These are phyloP conservation scores for Porphyrellus sp. DNA, from an alignment of 1,284 basidiomycete genomes.

Conservation along the genomic window DNA sequence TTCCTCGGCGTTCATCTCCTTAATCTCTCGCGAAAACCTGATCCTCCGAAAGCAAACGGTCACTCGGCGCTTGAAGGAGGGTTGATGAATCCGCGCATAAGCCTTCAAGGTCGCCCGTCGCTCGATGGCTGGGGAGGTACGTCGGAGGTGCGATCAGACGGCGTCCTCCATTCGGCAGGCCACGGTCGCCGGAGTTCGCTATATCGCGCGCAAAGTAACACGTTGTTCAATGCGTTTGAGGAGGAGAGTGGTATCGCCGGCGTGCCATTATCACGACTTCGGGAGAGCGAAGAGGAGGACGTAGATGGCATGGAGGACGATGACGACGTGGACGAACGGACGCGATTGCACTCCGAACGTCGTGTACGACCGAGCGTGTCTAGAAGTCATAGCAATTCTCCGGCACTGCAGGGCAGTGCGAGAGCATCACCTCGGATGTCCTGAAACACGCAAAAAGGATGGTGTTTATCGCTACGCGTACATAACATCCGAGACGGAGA, in stretches of 20 bases:
- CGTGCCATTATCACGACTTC: slow-evolving; percentile 42
- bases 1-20: slow-evolving; percentile 92
- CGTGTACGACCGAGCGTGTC: slow-evolving; percentile 23
- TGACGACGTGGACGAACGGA: slow-evolving; percentile 49
- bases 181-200: slow-evolving; percentile 54
- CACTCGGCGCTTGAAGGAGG: slow-evolving; percentile 65
- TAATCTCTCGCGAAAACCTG: slow-evolving; percentile 75
- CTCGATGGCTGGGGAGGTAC: slow-evolving; percentile 67
- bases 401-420: slow-evolving; percentile 31
- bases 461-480: slow-evolving; percentile 4
- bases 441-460: slow-evolving; percentile 12
- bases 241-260: slow-evolving; percentile 20
- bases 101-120: slow-evolving; percentile 65
- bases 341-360: slow-evolving; percentile 39
- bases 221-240: slow-evolving; percentile 63
- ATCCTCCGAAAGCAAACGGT: slow-evolving; percentile 40
- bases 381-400: slow-evolving; percentile 34
- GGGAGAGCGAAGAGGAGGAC: slow-evolving; percentile 43
- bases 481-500: slow-evolving; percentile 25
- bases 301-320: slow-evolving; percentile 28
- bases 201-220: slow-evolving; percentile 57
- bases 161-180: slow-evolving; percentile 34
- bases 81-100: slow-evolving; percentile 72
- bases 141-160: slow-evolving; percentile 35
- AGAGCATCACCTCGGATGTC: slow-evolving; percentile 17